Conservation (phyloP, 768 basidiomycete species). For the Collybiopsis confluens region DNA sequence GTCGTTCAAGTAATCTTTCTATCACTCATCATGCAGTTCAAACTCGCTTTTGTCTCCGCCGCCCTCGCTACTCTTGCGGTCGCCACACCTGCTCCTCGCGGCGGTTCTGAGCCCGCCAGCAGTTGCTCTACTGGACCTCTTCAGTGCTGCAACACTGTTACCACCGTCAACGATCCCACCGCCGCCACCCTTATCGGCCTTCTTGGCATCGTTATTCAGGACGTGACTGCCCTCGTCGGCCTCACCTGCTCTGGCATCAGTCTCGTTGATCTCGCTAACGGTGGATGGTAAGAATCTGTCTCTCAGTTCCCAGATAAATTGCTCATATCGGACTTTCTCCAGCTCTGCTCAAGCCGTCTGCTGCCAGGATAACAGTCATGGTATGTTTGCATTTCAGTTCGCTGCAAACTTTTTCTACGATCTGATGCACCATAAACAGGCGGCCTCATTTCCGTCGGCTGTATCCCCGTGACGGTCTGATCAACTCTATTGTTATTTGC, state of each 20-base stretch:
- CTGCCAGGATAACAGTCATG: background rate
- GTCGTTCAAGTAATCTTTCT: background rate
- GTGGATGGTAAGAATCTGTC: background rate
- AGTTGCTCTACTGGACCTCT: background rate
- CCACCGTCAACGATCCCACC: background rate
- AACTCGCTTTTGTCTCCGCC: background rate
- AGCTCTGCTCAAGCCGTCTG: background rate
- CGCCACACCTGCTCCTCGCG: background rate
- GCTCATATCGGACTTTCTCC: background rate
- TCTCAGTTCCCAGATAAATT: too few relatives aligned
- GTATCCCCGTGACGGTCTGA: background rate
- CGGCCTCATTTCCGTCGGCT: background rate
- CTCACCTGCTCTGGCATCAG: background rate
- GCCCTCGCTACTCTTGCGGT: background rate
- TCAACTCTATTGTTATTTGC: background rate
- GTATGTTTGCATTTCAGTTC: background rate
- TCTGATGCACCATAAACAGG: background rate
- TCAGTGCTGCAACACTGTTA: background rate
- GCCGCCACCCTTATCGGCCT: conserved; percentile 9
- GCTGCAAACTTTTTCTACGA: background rate
- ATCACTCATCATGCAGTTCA: background rate
- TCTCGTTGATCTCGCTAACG: conserved; percentile 3
- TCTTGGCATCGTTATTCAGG: conserved; percentile 48
- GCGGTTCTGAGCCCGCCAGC: background rate
- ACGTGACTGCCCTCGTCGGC: background rate